Conservation (phyloP, 2,329 filamentous ascomycete species). For the Colletotrichum brevisporum region DNA sequence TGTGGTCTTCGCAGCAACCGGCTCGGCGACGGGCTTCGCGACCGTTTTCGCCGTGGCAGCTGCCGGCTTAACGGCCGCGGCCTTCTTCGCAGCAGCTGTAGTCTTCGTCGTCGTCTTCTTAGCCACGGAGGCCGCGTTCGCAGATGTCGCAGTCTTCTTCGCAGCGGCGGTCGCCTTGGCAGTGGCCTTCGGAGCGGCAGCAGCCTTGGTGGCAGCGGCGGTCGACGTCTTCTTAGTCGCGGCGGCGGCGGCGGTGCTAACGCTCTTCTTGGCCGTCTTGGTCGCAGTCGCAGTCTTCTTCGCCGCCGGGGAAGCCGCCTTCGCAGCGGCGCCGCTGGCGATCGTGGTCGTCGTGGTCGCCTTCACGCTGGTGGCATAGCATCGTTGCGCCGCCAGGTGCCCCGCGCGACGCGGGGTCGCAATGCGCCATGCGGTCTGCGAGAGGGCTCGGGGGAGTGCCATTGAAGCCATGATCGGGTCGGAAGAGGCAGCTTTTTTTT, state of each 20-base stretch:
- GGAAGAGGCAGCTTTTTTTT: not conserved
- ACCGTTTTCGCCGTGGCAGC: not conserved
- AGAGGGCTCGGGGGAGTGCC: slow-evolving; percentile 22
- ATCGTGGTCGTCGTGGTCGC: slow-evolving; percentile 11
- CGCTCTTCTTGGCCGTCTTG: slow-evolving; percentile 33
- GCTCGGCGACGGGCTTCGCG: slow-evolving; percentile 2
- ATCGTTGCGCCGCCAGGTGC: slow-evolving; percentile 24
- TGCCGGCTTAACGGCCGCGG: not conserved
- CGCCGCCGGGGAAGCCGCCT: not conserved
- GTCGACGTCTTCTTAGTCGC: slow-evolving; percentile 21
- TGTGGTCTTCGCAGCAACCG: not conserved
- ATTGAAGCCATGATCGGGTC: slow-evolving; percentile 23
- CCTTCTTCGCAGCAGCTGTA: not conserved
- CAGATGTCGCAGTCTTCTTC: slow-evolving; percentile 26
- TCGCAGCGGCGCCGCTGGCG: slow-evolving; percentile 9
- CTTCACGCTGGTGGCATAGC: slow-evolving; percentile 36
- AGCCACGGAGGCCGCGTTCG: not conserved
- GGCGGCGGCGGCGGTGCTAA: slow-evolving; percentile 23
- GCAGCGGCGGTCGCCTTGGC: slow-evolving; percentile 7
- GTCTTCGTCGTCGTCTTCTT: not conserved
- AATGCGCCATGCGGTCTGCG: slow-evolving; percentile 22
- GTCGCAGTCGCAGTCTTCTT: slow-evolving; percentile 21
- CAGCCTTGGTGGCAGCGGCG: not conserved
- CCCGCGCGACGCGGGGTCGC: slow-evolving; percentile 9
- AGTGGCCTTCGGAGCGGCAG: not conserved